These are phyloP conservation scores for Tulasnella sp. DNA, from an alignment of 768 basidiomycete genomes.

Conservation along the genomic window DNA sequence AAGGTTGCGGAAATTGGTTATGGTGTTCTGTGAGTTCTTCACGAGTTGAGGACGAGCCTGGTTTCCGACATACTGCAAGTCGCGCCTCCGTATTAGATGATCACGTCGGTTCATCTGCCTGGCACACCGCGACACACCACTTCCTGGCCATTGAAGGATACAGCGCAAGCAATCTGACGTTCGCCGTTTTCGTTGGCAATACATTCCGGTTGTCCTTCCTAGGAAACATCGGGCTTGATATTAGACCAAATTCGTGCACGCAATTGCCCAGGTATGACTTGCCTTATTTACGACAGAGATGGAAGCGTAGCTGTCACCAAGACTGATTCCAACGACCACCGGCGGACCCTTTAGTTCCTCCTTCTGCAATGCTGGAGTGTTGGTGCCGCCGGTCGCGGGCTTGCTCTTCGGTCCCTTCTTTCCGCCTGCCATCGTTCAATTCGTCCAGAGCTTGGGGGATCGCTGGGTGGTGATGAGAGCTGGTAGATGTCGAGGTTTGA, in stretches of 20 bases:
- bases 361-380: not conserved
- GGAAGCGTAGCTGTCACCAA: constrained; percentile 90
- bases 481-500: not conserved
- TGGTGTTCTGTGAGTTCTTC: constrained; percentile 89
- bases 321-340: constrained; percentile 79
- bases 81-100: not conserved
- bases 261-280: constrained; percentile 17
- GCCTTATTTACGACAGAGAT: constrained; percentile 95
- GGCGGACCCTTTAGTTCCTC: not conserved
- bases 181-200: constrained; percentile 99
- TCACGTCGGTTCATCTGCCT: not conserved
- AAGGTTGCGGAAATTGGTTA: constrained; percentile 87
- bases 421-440: not conserved
- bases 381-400: not conserved
- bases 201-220: constrained; percentile 89
- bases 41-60: constrained; percentile 90
- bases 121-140: constrained; percentile 46
- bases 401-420: not conserved
- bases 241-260: not conserved
- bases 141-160: constrained; percentile 86
- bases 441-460: not conserved
- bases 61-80: constrained; percentile 79
- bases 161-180: constrained; percentile 90
- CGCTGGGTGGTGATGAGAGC: not conserved
- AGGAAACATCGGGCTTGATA: not conserved